phyloP scores from a whole-genome alignment of 208 protist species.

The Trypanosoma lewisi region DNA sequence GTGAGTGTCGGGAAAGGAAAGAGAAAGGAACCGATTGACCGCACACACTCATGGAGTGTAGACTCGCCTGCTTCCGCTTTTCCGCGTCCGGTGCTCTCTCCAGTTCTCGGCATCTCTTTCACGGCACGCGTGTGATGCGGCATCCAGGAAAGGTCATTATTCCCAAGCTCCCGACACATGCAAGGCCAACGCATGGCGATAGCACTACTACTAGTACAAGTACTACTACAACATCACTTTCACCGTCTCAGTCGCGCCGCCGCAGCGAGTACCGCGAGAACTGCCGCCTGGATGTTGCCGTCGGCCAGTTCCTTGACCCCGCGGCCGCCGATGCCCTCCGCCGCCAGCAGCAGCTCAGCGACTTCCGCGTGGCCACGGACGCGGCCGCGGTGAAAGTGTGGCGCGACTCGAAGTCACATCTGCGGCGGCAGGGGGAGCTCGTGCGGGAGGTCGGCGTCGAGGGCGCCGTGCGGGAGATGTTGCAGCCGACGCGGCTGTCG shows the following conservation, averaged over 20 bases:
- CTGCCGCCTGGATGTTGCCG: constrained; percentile 23
- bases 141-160: constrained; percentile 52
- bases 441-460: constrained; percentile 72
- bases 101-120: not conserved
- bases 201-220: not conserved
- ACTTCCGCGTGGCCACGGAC: constrained; percentile 39
- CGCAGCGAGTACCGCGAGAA: constrained; percentile 35
- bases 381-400: constrained; percentile 42
- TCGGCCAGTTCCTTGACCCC: constrained; percentile 37
- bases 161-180: constrained; percentile 31
- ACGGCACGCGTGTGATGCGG: constrained; percentile 14
- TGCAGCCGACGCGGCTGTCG: constrained; percentile 52
- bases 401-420: constrained; percentile 69
- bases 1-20: too few species aligned
- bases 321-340: constrained; percentile 44
- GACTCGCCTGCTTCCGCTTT: not conserved
- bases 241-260: not conserved
- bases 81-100: not conserved
- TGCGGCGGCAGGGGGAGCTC: constrained; percentile 69
- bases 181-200: not conserved
- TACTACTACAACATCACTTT: not conserved
- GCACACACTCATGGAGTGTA: not conserved
- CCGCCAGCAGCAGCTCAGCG: constrained; percentile 55
- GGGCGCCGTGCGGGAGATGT: constrained; percentile 71
- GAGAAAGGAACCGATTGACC: too few species aligned